These are phyloP conservation scores for Marasmius oreades DNA, from an alignment of 1,284 basidiomycete genomes.

Conservation along the genomic window DNA sequence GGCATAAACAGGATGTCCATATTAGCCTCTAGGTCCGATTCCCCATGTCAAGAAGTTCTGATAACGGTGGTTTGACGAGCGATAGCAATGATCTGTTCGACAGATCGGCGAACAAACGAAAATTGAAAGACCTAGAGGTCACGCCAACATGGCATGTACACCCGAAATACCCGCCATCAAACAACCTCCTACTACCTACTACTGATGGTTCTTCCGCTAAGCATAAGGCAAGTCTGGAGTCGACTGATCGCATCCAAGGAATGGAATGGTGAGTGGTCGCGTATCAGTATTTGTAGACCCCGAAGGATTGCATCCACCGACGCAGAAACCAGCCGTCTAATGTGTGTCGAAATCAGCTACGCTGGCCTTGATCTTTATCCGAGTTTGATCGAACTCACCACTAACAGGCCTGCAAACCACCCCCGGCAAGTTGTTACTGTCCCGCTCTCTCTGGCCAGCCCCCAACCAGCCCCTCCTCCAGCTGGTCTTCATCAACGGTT, in stretches of 20 bases:
- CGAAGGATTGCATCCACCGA: slow-evolving; percentile 26
- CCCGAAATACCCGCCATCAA: slow-evolving; percentile 25
- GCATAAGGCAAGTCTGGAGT: slow-evolving; percentile 27
- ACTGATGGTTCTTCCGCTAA: slow-evolving; percentile 24
- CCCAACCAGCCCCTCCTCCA: not conserved
- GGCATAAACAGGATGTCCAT: slow-evolving; percentile 30
- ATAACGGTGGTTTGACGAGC: slow-evolving; percentile 21
- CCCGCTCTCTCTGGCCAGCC: not conserved
- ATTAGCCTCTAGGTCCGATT: slow-evolving; percentile 28
- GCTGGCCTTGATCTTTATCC: not conserved
- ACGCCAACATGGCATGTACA: slow-evolving; percentile 11
- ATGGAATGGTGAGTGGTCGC: slow-evolving; percentile 21
- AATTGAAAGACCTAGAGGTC: not conserved
- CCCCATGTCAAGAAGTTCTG: slow-evolving; percentile 30
- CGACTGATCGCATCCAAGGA: slow-evolving; percentile 33
- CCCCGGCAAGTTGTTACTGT: slow-evolving; percentile 15
- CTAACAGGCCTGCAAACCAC: slow-evolving; percentile 22
- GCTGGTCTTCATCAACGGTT: not conserved
- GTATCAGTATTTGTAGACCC: slow-evolving; percentile 32
- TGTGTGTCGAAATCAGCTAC: not conserved
- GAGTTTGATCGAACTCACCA: slow-evolving; percentile 13
- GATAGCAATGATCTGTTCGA: slow-evolving; percentile 19
- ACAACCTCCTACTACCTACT: slow-evolving; percentile 28
- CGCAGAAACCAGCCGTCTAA: slow-evolving; percentile 14
- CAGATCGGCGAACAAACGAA: not conserved